Base-by-base conservation (phyloP, 1,284 basidiomycete species). In the Ustilago crameri region DNA sequence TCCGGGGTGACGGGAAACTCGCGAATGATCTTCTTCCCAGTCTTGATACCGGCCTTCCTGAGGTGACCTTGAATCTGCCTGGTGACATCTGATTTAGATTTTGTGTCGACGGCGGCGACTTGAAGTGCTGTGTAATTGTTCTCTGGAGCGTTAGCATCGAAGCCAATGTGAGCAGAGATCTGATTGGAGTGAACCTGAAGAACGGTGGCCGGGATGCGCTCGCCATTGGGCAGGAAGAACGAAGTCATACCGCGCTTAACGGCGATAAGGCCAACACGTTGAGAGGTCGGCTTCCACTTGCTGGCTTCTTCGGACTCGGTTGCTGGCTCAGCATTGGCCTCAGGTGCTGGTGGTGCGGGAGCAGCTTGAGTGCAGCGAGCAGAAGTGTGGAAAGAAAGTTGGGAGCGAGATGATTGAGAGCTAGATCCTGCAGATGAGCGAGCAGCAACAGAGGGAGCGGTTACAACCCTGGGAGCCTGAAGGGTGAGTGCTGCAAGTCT, bases 181-280 rank as follows among this genome's bases (percentile, higher is more conserved):
- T 74, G 72, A 45, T 80, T 66, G 8, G 51, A 49, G 83, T 88
- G 80, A 70, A 94, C 94, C 87, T 98, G 93, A 30, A 99, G 88
- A 35, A 99, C 90, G 0, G 96, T 98, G 15, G 96, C 93, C 1
- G 96, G 95, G 74, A 91, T 87, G 57, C 92, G 87, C 41, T 89
- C 89, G 34, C 96, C 96, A 64, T 92, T 90, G 80, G 91, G 88
- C 81, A 95, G 91, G 91, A 93, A 98, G 80, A 97, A 86, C 14
- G 89, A 89, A 7, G 93, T 92, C 95, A 98, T 98, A 44, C 96
- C 96, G 48, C 93, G 89, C 86, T 99, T 99, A 61, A 91, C 88
- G 22, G 93, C 95, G 82, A 99, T 91, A 64, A 98, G 87, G 10
- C 95, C 98, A 17, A 89, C 89, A 43, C 90, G 90, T 72, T 91